Evolutionary conservation across 805 yeast species (phyloP).

Genomic region (Hanseniaspora guilliermondii): DNA sequence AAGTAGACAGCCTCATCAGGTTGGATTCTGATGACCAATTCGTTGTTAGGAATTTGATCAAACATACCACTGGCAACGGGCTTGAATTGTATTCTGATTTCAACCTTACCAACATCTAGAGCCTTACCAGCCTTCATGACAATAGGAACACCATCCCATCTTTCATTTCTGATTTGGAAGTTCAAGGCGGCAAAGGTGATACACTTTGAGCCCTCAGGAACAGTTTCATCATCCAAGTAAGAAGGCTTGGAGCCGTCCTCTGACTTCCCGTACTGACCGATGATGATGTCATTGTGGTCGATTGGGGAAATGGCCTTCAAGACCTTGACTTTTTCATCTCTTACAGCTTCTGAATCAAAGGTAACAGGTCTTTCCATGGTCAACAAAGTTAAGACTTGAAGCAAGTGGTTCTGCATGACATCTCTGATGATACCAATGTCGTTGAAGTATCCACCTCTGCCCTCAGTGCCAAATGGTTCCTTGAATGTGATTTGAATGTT

Average conservation of each 20-base stretch:
- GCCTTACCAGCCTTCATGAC: constrained; percentile 96
- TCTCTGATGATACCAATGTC: constrained; percentile 90
- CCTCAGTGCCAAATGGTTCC: constrained; percentile 98
- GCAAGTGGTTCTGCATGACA: constrained; percentile 93
- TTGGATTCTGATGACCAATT: constrained; percentile 85
- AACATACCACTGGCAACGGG: constrained; percentile 75
- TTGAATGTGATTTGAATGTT: constrained; percentile 84
- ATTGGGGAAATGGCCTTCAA: constrained; percentile 68
- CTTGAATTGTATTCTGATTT: constrained; percentile 84
- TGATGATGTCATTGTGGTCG: constrained; percentile 48
- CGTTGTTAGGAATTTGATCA: constrained; percentile 73
- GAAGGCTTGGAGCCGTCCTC: constrained; percentile 84
- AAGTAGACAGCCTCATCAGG: constrained; percentile 89
- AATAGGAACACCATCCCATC: constrained; percentile 98
- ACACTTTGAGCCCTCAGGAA: constrained; percentile 66
- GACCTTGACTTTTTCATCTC: constrained; percentile 93
- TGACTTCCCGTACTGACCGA: constrained; percentile 81
- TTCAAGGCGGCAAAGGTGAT: constrained; percentile 85
- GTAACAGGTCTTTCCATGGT: constrained; percentile 93
- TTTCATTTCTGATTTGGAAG: constrained; percentile 70
- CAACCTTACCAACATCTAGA: constrained; percentile 87
- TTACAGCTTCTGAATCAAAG: constrained; percentile 81
- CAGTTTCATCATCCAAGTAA: constrained; percentile 86
- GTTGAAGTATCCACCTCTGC: constrained; percentile 97
- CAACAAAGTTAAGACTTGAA: constrained; percentile 80